These are phyloP conservation scores for Aspergillus egyptiacus DNA, from an alignment of 495 filamentous ascomycete species.

Conservation along the genomic window DNA sequence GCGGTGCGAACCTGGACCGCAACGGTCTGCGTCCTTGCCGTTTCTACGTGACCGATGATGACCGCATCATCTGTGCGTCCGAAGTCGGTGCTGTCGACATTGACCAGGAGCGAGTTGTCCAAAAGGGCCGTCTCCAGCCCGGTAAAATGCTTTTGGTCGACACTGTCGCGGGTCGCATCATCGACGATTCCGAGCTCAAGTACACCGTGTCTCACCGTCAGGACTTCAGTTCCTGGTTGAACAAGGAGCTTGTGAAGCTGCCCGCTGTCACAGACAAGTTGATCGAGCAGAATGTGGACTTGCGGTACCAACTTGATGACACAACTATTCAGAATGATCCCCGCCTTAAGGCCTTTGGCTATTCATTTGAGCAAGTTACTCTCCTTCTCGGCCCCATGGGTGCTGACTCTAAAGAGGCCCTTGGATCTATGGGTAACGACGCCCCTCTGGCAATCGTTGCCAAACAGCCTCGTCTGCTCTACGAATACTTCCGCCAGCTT, in stretches of 20 bases:
- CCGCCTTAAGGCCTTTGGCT: conserved; percentile 83
- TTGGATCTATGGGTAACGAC: conserved; percentile 99
- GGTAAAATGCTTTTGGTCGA: conserved; percentile 98
- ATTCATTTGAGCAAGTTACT: conserved; percentile 95
- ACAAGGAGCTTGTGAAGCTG: conserved; percentile 76
- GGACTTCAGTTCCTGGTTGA: conserved; percentile 85
- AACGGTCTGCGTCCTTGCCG: conserved; percentile 96
- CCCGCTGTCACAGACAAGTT: conserved; percentile 66
- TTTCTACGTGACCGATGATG: conserved; percentile 97
- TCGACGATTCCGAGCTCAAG: conserved; percentile 94
- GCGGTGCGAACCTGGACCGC: conserved; percentile 96
- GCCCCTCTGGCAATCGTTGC: conserved; percentile 90
- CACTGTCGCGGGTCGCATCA: conserved; percentile 89
- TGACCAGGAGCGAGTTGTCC: conserved; percentile 82
- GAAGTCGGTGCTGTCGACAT: conserved; percentile 94
- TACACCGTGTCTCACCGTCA: conserved; percentile 74
- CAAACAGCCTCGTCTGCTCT: conserved; percentile 81
- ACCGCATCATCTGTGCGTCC: conserved; percentile 96
- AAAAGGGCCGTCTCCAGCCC: conserved; percentile 93
- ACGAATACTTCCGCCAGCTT: conserved; percentile 97
- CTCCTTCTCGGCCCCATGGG: conserved; percentile 94
- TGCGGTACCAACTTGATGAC: conserved; percentile 61
- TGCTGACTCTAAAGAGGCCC: conserved; percentile 97
- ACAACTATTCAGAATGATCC: conserved; percentile 79
- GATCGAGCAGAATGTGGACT: conserved; percentile 51